Evolutionary conservation across 2,329 filamentous ascomycete species (phyloP).

Genomic region (Diaporthe sp.): DNA sequence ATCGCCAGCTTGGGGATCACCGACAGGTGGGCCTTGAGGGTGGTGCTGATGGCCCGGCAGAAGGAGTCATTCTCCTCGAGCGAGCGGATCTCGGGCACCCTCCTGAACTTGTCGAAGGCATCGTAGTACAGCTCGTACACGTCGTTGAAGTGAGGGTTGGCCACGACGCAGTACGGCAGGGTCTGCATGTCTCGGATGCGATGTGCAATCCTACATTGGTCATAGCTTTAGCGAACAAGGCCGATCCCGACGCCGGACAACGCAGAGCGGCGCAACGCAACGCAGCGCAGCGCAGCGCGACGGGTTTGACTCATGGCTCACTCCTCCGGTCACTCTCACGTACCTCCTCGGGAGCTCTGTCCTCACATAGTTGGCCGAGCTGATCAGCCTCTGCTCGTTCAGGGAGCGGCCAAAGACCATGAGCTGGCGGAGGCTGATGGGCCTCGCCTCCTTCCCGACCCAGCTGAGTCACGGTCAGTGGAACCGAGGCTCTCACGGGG

Average conservation of each 20-base stretch:
- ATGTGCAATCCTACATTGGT: conserved; percentile 80
- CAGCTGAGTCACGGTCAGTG: conserved; percentile 71
- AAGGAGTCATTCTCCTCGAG: conserved; percentile 91
- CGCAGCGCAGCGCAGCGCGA: neutral
- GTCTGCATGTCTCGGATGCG: conserved; percentile 97
- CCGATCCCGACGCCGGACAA: neutral
- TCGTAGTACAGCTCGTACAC: conserved; percentile 98
- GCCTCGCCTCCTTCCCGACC: conserved; percentile 91
- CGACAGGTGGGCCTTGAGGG: conserved; percentile 87
- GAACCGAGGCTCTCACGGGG: conserved; percentile 33
- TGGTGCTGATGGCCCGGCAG: conserved; percentile 84
- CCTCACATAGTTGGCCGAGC: conserved; percentile 97
- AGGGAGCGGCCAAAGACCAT: conserved; percentile 97
- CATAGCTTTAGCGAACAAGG: conserved; percentile 27
- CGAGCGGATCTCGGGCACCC: conserved; percentile 84
- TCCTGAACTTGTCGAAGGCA: conserved; percentile 93
- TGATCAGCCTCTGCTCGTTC: conserved; percentile 89
- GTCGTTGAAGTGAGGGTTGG: conserved; percentile 93
- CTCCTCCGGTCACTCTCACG: conserved; percentile 42
- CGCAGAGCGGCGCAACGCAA: neutral
- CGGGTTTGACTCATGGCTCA: neutral
- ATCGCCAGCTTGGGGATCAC: conserved; percentile 96
- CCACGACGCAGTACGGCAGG: conserved; percentile 93
- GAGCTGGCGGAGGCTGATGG: conserved; percentile 96
- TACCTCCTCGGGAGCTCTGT: conserved; percentile 91